Evolutionary conservation across 2,329 filamentous ascomycete species (phyloP).

Genomic region (Ophiobolus disseminans): DNA sequence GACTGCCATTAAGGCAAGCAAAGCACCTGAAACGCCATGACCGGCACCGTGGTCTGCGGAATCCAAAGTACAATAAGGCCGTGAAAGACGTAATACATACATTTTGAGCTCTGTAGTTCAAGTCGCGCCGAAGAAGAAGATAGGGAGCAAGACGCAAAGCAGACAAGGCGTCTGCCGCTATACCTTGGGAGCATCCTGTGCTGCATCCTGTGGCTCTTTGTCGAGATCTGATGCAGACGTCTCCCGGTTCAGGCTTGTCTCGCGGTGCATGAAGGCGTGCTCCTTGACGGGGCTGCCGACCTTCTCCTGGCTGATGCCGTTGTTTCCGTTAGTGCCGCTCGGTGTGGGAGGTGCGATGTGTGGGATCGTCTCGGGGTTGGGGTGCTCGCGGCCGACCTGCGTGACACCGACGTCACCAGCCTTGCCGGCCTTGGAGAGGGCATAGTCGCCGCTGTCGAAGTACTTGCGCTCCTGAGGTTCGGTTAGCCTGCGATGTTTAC

Average conservation of each 20-base stretch:
- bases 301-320: constrained; percentile 50
- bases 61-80: constrained; percentile 17
- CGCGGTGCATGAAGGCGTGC: constrained; percentile 82
- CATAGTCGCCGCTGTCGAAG: constrained; percentile 96
- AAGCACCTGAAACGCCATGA: constrained; percentile 26
- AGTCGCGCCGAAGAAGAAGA: constrained; percentile 9
- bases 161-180: constrained; percentile 13
- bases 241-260: constrained; percentile 78
- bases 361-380: constrained; percentile 92
- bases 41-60: constrained; percentile 11
- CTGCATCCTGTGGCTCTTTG: constrained; percentile 34
- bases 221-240: constrained; percentile 73
- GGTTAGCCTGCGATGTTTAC: constrained; percentile 1
- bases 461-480: constrained; percentile 80
- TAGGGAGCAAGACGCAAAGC: constrained; percentile 6
- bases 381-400: constrained; percentile 92
- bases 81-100: constrained; percentile 21
- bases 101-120: constrained; percentile 22
- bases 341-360: constrained; percentile 75
- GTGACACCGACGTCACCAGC: constrained; percentile 92
- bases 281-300: constrained; percentile 87
- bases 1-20: constrained; percentile 1
- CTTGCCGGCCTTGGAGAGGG: constrained; percentile 96
- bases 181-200: constrained; percentile 26
- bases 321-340: constrained; percentile 48